Conservation (phyloP, 345 rosid species). For the Kernera saxatilis region DNA sequence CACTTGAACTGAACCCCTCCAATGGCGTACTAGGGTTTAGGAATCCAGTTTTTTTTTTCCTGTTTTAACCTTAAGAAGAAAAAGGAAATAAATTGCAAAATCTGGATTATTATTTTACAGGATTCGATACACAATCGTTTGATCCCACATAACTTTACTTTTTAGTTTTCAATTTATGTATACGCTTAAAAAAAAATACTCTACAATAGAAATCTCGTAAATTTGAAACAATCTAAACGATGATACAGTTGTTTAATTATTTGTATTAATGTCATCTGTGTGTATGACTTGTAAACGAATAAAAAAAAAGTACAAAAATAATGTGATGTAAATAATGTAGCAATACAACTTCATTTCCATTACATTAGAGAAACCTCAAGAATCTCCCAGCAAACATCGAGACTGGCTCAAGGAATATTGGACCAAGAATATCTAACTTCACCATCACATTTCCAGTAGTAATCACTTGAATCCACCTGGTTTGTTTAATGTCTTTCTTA, state of each 20-base stretch:
- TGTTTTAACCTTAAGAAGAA: background rate
- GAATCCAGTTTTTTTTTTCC: no score
- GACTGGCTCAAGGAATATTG: background rate
- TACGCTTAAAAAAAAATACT: no score
- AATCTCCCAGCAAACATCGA: background rate
- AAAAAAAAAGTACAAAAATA: no score
- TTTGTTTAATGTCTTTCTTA: background rate
- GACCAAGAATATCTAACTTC: background rate
- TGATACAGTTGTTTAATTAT: no score
- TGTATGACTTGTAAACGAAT: no score
- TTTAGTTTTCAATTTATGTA: no score
- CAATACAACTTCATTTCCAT: background rate
- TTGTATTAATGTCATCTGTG: no score
- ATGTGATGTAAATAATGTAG: background rate
- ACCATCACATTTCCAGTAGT: background rate
- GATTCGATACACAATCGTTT: no score
- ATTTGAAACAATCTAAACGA: no score
- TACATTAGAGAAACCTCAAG: background rate
- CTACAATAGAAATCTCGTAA: no score
- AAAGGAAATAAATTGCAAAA: background rate
- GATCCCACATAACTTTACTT: no score
- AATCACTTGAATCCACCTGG: background rate
- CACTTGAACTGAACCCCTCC: background rate
- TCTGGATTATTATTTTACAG: background rate
- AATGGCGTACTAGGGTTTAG: conserved; percentile 30